These are phyloP conservation scores for Cucurbita moschata DNA, from an alignment of 306 rosid species.

Conservation along the genomic window DNA sequence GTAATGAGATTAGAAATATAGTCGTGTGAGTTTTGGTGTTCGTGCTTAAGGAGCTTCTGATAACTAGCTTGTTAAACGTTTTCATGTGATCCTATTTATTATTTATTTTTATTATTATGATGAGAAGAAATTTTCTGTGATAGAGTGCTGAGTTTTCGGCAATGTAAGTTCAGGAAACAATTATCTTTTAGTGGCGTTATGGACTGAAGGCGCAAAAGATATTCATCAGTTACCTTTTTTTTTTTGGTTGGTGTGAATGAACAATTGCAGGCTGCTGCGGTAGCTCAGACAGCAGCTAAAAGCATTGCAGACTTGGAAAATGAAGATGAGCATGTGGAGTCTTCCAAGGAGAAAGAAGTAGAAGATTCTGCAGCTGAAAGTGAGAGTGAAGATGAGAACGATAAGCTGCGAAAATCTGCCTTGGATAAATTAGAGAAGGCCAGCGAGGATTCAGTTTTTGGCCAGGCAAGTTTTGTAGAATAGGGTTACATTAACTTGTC, in stretches of 20 bases:
- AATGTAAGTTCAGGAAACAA: neutral
- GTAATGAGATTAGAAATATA: neutral
- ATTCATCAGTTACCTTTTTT: neutral
- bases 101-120: neutral
- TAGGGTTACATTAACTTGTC: neutral
- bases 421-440: slow-evolving; percentile 84
- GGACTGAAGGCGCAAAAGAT: neutral
- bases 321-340: slow-evolving; percentile 34
- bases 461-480: slow-evolving; percentile 58
- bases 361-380: slow-evolving; percentile 25
- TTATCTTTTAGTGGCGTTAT: neutral
- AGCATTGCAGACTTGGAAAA: slow-evolving; percentile 52
- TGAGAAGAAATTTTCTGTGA: neutral
- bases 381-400: slow-evolving; percentile 41
- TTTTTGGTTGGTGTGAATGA: neutral
- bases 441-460: slow-evolving; percentile 62
- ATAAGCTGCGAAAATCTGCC: slow-evolving; percentile 45
- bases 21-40: neutral
- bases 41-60: neutral
- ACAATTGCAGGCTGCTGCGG: slow-evolving; percentile 65
- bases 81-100: neutral
- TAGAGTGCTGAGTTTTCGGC: neutral
- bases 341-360: slow-evolving; percentile 40
- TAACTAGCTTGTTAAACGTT: neutral
- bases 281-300: slow-evolving; percentile 78